A percentile compares a stretch with the other conserved stretches of the same genome.
Evolutionary conservation across 805 yeast genomes (phyloP).

Genomic region (Candida ipomoeae): DNA sequence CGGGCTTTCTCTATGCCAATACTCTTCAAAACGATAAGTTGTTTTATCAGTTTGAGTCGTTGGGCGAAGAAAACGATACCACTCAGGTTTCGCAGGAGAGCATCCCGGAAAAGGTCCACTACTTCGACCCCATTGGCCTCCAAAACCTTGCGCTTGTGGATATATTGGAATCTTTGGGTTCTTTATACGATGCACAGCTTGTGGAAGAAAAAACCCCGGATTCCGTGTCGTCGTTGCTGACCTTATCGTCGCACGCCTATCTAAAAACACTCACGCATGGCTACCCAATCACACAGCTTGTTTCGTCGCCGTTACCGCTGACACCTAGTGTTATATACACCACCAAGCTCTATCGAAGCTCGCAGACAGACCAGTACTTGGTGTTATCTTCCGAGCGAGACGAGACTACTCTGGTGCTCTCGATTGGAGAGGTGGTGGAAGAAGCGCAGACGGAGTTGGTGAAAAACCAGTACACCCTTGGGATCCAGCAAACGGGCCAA

Average conservation of each 20-base stretch:
- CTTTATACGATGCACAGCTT: slow-evolving; percentile 37
- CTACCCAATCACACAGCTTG: slow-evolving; percentile 56
- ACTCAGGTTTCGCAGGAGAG: slow-evolving; percentile 7
- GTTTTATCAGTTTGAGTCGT: slow-evolving; percentile 72
- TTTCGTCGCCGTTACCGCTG: slow-evolving; percentile 71
- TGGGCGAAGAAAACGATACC: slow-evolving; percentile 54
- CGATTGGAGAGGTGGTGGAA: slow-evolving; percentile 76
- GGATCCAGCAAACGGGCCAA: slow-evolving; percentile 63
- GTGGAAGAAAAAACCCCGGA: not conserved
- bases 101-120: not conserved
- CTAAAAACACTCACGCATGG: slow-evolving; percentile 54
- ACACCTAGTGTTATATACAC: slow-evolving; percentile 62
- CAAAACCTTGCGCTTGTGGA: slow-evolving; percentile 61
- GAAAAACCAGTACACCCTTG: slow-evolving; percentile 55
- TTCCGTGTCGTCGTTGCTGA: slow-evolving; percentile 13
- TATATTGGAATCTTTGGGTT: slow-evolving; percentile 46
- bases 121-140: slow-evolving; percentile 32
- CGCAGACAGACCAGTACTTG: slow-evolving; percentile 56
- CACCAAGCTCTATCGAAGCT: slow-evolving; percentile 42
- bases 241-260: slow-evolving; percentile 40
- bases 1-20: slow-evolving; percentile 74
- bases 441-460: slow-evolving; percentile 69
- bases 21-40: slow-evolving; percentile 58
- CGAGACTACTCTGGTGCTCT: slow-evolving; percentile 66
- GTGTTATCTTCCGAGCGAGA: slow-evolving; percentile 54